A percentile compares a stretch with the other conserved stretches of the same genome.
phyloP scores from a whole-genome alignment of 2,329 filamentous ascomycete species.

The Graphiopsis chlorocephala region DNA sequence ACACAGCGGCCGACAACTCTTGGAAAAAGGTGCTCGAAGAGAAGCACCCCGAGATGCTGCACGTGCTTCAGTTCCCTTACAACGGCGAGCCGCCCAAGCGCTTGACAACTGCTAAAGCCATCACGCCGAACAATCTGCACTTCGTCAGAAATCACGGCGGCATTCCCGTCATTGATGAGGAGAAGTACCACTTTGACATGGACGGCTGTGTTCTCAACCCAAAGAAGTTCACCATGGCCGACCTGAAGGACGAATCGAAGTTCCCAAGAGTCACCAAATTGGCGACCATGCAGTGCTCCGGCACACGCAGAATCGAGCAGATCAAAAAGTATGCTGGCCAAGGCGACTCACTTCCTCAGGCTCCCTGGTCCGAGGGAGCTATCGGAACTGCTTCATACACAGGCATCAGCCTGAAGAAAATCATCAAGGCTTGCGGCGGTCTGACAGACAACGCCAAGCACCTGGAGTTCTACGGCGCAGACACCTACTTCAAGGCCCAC shows the following conservation, averaged over 20 bases:
- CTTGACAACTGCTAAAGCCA: constrained; percentile 47
- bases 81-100: constrained; percentile 59
- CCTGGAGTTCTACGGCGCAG: constrained; percentile 59
- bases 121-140: constrained; percentile 55
- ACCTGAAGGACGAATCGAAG: constrained; percentile 52
- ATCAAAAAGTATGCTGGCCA: constrained; percentile 54
- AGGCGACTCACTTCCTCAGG: constrained; percentile 46
- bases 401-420: constrained; percentile 58
- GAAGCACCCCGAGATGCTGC: constrained; percentile 60
- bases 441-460: constrained; percentile 42
- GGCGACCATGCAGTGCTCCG: constrained; percentile 60
- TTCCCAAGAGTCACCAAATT: constrained; percentile 55
- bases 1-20: constrained; percentile 50
- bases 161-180: constrained; percentile 56
- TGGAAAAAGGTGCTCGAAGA: constrained; percentile 57
- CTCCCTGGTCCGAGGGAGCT: constrained; percentile 59
- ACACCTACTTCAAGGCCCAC: constrained; percentile 62
- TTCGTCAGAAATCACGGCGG: constrained; percentile 65
- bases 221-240: constrained; percentile 49
- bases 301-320: constrained; percentile 60
- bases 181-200: constrained; percentile 47
- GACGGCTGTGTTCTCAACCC: constrained; percentile 56
- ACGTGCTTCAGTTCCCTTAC: constrained; percentile 62
- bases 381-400: constrained; percentile 62
- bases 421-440: constrained; percentile 62